Base-by-base conservation (phyloP, 2,329 filamentous ascomycete genomes). In the Scedosporium boydii region DNA sequence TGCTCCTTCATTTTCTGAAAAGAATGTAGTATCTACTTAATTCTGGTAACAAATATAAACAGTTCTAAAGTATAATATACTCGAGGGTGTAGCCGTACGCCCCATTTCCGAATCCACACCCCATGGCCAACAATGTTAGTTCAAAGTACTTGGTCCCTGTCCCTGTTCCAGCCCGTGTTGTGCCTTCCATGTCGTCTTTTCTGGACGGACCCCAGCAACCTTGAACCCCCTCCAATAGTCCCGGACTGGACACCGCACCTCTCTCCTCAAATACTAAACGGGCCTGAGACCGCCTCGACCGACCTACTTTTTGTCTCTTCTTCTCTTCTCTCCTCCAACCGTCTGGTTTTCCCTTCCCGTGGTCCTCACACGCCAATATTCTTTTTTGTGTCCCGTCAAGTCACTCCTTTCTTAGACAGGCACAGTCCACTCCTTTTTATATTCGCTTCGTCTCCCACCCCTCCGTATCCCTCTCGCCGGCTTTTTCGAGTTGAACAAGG, bases 341-440 rank as follows among this genome's bases (percentile, higher is more conserved):
- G 51, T 34, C 51, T 18, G 57, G 46, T 63, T 58, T 58, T 46
- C 55, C 23, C 38, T 51, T 58, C 60, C 23, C 60, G 23, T 29
- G 34, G 41, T 56, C 60, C 44, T 42, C 3, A 57, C 34, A 34
- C 34, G 34, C 34, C 26, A 44, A 18, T 23, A 41, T 44, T 60
- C 38, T 59, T 26, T 59, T 55, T 55, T 21, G 46, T 61, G 59
- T 61, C 59, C 53, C n/a, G 59, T 61, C 59, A 56, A 61, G 59
- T 61, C 59, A 61, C 59, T 61, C 59, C 18, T 61, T 61, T 61
- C 59, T 61, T 61, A 21, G 59, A 56, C 59, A 61, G 59, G 21
- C 51, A 44, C 59, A 60, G 59, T 60, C 59, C 59, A 61, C 23
- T 56, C 59, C 38, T 61, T 61, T 59, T 42, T 42, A 59, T 16